Evolutionary conservation across 2,329 filamentous ascomycete species (phyloP).

Genomic region (Exophiala sp.): DNA sequence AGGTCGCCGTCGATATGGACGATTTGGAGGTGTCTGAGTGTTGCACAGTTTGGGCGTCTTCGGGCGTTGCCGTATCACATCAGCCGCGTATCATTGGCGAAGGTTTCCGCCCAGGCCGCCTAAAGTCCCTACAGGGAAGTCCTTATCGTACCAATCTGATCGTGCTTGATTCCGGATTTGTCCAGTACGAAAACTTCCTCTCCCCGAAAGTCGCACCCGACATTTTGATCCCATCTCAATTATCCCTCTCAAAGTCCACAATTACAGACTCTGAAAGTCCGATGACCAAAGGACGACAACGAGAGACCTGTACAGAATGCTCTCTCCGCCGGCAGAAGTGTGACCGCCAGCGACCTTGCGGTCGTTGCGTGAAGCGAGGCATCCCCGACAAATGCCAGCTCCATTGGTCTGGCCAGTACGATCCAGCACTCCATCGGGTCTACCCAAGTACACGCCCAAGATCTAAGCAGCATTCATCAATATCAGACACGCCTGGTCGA

Average conservation of each 20-base stretch:
- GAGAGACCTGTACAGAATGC: slow-evolving; percentile 19
- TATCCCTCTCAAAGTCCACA: neutral
- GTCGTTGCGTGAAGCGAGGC: slow-evolving; percentile 39
- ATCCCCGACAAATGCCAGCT: slow-evolving; percentile 32
- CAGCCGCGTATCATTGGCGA: neutral
- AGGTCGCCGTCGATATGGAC: too few relatives aligned
- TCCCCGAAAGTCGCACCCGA: neutral
- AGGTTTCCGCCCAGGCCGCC: neutral
- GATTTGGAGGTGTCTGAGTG: too few relatives aligned
- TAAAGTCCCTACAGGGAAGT: neutral
- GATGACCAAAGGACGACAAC: slow-evolving; percentile 8
- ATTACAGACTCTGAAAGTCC: neutral
- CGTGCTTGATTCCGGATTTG: neutral
- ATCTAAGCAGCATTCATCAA: neutral
- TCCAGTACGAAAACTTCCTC: neutral
- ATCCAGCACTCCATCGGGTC: slow-evolving; percentile 15
- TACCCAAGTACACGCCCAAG: slow-evolving; percentile 6
- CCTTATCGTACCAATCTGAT: neutral
- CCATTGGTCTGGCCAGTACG: slow-evolving; percentile 14
- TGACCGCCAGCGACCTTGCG: slow-evolving; percentile 38
- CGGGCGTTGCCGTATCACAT: too few relatives aligned
- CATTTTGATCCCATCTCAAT: neutral
- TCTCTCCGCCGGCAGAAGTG: slow-evolving; percentile 28
- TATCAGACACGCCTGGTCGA: neutral
- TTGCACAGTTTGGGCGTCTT: too few relatives aligned